Evolutionary conservation across 2,329 filamentous ascomycete genomes (phyloP), one percentile per base, ranked within the genome.

Genomic region (Penicillium griseofulvum): DNA sequence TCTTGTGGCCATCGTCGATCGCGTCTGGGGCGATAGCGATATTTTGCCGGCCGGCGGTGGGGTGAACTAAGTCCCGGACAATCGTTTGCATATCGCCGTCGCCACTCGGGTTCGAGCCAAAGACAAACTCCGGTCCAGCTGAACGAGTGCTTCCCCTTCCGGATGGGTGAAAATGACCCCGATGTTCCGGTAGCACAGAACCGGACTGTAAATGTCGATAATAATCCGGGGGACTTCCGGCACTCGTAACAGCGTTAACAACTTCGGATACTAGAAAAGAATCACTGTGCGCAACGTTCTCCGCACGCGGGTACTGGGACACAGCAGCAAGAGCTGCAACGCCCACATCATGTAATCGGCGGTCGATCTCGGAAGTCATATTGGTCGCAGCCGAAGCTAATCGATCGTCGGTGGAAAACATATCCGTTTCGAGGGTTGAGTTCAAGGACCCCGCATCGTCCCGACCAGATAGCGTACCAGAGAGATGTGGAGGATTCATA

Each of bases 271-370:
- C 62, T 4, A 65, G 22, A 11, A 66, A 55, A 4, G 61, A 60
- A n/a, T 52, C 53, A 28, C 59, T 52, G 26, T 61, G 57, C 29
- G 17, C 29, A n/a, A 61, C 53, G 48, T 61, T 60, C 17, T 62
- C 50, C 33, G 60, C 56, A 28, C 59, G 60, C 6, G 67, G 64
- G 49, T 65, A 68, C 8, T 68, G 67, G 17, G 66, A 63, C 11
- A 71, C 63, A 8, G 68, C 66, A 50, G 68, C 65, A 16, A 71
- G 60, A 50, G 68, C 68, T 38, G 69, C 66, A 37, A 69, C 52
- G 6, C 62, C 65, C 33, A 64, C 56, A 46, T 65, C 61, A 51
- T 61, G 62, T 39, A 65, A 54, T 12, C 37, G 59, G 29, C 49
- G 56, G 48, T 65, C 62, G 37, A 61, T 55, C 8, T 61, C 52